Percentiles rank a stretch among this genome's conserved stretches.
Conservation (phyloP, 2,329 filamentous ascomycete species). For the Sporothrix variecibatus region DNA sequence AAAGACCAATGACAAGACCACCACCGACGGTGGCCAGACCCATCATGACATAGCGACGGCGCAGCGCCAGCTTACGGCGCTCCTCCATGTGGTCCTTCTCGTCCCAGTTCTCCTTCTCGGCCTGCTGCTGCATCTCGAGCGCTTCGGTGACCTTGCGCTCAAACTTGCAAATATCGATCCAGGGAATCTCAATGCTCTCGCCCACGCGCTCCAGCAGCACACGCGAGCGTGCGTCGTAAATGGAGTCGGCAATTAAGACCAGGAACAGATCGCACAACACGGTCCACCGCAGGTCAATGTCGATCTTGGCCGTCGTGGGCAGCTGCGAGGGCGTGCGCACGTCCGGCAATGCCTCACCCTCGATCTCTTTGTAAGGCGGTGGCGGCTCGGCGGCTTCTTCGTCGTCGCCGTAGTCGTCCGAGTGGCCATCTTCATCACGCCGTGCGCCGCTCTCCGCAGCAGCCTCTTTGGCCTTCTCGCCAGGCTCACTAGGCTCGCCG, state of each 20-base stretch:
- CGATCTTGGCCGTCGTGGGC: slow-evolving; percentile 77
- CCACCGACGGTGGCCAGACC: slow-evolving; percentile 94
- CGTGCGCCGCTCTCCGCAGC: neutral
- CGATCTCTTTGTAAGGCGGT: slow-evolving; percentile 63
- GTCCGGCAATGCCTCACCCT: slow-evolving; percentile 71
- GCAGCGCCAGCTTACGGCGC: slow-evolving; percentile 77
- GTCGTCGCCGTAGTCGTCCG: slow-evolving; percentile 39
- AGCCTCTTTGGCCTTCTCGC: neutral
- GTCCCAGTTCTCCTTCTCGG: slow-evolving; percentile 96
- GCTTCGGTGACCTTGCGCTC: slow-evolving; percentile 97
- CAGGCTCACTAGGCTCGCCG: neutral
- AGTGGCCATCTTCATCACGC: slow-evolving; percentile 1
- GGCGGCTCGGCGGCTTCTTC: slow-evolving; percentile 55
- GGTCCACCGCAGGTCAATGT: slow-evolving; percentile 96
- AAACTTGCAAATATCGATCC: slow-evolving; percentile 93
- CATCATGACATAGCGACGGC: slow-evolving; percentile 89
- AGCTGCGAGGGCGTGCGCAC: slow-evolving; percentile 83
- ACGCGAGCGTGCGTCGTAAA: slow-evolving; percentile 88
- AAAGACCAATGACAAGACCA: slow-evolving; percentile 90
- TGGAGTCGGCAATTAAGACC: slow-evolving; percentile 91
- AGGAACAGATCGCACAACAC: slow-evolving; percentile 95
- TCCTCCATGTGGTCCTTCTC: slow-evolving; percentile 91
- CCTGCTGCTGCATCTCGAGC: slow-evolving; percentile 94
- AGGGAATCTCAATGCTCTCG: slow-evolving; percentile 75
- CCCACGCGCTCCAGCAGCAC: slow-evolving; percentile 82